Percentiles rank a stretch among this genome's conserved stretches.
These are phyloP conservation scores for Rugonectria rugulosa DNA, from an alignment of 2,329 filamentous ascomycete genomes.

Conservation along the genomic window DNA sequence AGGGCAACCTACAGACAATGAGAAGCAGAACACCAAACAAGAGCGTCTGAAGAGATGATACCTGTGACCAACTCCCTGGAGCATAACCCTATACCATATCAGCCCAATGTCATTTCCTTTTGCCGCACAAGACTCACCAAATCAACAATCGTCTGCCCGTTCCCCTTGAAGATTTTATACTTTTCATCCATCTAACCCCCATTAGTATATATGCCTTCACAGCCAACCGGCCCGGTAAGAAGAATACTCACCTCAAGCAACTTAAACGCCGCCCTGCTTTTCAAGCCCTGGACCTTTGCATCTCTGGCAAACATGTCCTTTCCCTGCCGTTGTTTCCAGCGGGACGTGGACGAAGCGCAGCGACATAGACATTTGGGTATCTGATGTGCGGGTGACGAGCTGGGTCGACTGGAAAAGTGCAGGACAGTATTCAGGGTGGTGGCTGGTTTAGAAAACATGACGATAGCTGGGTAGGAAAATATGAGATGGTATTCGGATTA, in stretches of 20 bases:
- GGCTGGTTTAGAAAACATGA: constrained; percentile 4
- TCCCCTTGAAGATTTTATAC: constrained; percentile 76
- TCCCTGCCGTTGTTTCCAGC: constrained; percentile 84
- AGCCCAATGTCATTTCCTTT: background rate
- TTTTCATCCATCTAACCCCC: constrained; percentile 76
- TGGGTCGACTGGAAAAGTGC: background rate
- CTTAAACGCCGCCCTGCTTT: constrained; percentile 93
- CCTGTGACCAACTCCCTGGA: constrained; percentile 76
- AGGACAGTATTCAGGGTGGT: constrained; percentile 6
- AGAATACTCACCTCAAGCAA: constrained; percentile 72
- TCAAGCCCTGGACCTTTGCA: constrained; percentile 81
- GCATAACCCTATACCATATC: constrained; percentile 70
- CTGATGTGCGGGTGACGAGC: background rate
- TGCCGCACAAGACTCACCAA: constrained; percentile 64
- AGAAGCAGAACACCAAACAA: background rate
- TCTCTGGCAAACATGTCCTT: constrained; percentile 76
- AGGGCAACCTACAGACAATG: constrained; percentile 71
- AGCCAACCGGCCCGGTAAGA: background rate
- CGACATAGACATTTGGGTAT: background rate
- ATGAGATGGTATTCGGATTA: background rate
- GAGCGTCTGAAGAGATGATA: constrained; percentile 40
- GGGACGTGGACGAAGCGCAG: constrained; percentile 67
- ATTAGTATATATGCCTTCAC: constrained; percentile 4
- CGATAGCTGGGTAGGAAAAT: background rate
- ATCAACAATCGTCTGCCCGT: constrained; percentile 87